Conservation (phyloP, 2,329 filamentous ascomycete genomes). For the Kalmusia sp. region DNA sequence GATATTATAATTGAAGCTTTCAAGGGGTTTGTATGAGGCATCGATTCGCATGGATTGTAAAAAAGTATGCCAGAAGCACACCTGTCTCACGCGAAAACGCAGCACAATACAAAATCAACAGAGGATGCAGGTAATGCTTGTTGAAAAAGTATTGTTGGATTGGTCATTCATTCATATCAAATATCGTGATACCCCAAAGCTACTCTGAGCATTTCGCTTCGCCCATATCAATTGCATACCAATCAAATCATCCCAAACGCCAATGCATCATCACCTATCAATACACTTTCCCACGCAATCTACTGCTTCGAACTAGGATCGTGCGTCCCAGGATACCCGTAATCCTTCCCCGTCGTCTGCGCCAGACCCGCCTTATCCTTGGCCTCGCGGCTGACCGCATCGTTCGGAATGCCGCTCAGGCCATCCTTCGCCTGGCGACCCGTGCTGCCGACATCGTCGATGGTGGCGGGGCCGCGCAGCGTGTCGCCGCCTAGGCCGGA, state of each 20-base stretch:
- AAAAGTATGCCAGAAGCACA: too few species aligned
- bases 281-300: slow-evolving; percentile 9
- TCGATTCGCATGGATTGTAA: too few species aligned
- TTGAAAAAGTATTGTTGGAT: too few species aligned
- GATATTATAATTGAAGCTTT: too few species aligned
- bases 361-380: slow-evolving; percentile 50
- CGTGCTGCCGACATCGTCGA: slow-evolving; percentile 58
- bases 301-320: slow-evolving; percentile 43
- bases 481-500: slow-evolving; percentile 57
- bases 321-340: slow-evolving; percentile 51
- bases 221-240: neutral
- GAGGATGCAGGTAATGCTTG: too few species aligned
- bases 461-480: slow-evolving; percentile 58
- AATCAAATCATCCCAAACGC: neutral
- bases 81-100: too few species aligned
- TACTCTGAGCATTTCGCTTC: neutral
- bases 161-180: slow-evolving; percentile 4
- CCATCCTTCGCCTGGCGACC: slow-evolving; percentile 69
- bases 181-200: slow-evolving; percentile 1
- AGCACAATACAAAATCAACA: too few species aligned
- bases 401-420: slow-evolving; percentile 63
- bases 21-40: too few species aligned
- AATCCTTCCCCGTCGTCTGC: slow-evolving; percentile 52
- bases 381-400: slow-evolving; percentile 61
- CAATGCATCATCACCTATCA: neutral